Conservation (phyloP, 306 rosid species). For the Ochetophila trinervis region DNA sequence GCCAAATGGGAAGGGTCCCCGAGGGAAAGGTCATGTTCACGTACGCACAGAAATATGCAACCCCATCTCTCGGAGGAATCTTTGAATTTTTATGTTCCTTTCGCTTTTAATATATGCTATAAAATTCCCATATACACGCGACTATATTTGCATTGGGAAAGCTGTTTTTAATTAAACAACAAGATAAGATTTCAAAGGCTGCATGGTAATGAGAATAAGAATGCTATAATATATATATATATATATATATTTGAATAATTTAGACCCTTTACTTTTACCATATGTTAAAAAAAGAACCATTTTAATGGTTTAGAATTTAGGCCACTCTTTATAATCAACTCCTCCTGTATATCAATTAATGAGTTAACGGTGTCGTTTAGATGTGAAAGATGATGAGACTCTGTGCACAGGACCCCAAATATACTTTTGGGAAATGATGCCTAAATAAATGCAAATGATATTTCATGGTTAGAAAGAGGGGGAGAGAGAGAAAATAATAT, state of each 20-base stretch:
- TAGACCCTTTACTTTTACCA: too few relatives aligned
- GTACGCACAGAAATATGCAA: conserved; percentile 28
- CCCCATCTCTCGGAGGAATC: conserved; percentile 25
- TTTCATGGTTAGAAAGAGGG: not conserved
- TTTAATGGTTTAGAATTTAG: too few relatives aligned
- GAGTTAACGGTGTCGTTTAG: too few relatives aligned
- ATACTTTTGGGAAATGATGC: not conserved
- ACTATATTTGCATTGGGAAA: conserved; percentile 13
- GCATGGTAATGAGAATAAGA: too few relatives aligned
- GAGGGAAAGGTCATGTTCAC: conserved; percentile 22
- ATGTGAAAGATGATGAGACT: too few relatives aligned
- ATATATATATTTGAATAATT: not conserved
- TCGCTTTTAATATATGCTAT: not conserved
- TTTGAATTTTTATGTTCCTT: conserved; percentile 18
- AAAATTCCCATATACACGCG: conserved; percentile 34
- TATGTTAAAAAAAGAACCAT: too few relatives aligned
- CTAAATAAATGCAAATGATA: conserved; percentile 1
- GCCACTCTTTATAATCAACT: too few relatives aligned
- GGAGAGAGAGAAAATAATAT: too few relatives aligned
- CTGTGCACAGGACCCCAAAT: not conserved
- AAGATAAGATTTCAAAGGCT: too few relatives aligned
- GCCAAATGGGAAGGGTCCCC: conserved; percentile 33
- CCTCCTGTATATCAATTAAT: too few relatives aligned
- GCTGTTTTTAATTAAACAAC: too few relatives aligned
- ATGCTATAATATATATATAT: too few relatives aligned